A percentile compares a stretch with the other conserved stretches of the same genome.
Evolutionary conservation across 1,284 basidiomycete species (phyloP).

Genomic region (Ceratobasidium sp.): DNA sequence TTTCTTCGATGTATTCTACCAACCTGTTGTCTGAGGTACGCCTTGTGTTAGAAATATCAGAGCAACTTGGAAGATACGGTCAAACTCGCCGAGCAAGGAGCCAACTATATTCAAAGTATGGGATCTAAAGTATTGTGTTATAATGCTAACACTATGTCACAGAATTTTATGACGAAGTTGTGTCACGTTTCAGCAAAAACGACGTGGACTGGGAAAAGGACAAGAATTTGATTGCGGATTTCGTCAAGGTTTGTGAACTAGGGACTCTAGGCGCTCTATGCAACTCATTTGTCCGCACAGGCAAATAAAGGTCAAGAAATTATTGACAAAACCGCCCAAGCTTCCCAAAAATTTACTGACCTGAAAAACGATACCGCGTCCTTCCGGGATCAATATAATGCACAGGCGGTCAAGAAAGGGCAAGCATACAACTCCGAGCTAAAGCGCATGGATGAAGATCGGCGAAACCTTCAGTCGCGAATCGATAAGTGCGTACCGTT

Average conservation of each 20-base stretch:
- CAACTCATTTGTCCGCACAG: not conserved
- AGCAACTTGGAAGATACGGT: not conserved
- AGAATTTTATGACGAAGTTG: not conserved
- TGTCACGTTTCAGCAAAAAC: not conserved
- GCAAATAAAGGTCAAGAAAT: not conserved
- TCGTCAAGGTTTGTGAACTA: not conserved
- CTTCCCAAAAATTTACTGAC: not conserved
- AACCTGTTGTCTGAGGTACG: too few species aligned
- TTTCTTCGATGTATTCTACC: not conserved
- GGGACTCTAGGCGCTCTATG: not conserved
- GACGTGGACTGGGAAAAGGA: conserved; percentile 6
- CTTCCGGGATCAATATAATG: not conserved
- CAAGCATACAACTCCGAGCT: not conserved
- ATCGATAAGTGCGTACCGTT: not conserved
- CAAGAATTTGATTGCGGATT: conserved; percentile 2
- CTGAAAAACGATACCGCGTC: not conserved
- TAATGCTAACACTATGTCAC: not conserved
- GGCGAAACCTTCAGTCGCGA: too few species aligned
- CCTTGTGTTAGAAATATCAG: not conserved
- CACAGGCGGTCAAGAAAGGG: not conserved
- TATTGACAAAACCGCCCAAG: not conserved
- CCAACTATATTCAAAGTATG: not conserved
- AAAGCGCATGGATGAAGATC: not conserved
- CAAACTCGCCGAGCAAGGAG: not conserved
- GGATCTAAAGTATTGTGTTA: not conserved